Percentiles rank a stretch among this genome's conserved stretches.
These are phyloP conservation scores for Pestalotiopsis sp. DNA, from an alignment of 2,329 filamentous ascomycete species.

Conservation along the genomic window DNA sequence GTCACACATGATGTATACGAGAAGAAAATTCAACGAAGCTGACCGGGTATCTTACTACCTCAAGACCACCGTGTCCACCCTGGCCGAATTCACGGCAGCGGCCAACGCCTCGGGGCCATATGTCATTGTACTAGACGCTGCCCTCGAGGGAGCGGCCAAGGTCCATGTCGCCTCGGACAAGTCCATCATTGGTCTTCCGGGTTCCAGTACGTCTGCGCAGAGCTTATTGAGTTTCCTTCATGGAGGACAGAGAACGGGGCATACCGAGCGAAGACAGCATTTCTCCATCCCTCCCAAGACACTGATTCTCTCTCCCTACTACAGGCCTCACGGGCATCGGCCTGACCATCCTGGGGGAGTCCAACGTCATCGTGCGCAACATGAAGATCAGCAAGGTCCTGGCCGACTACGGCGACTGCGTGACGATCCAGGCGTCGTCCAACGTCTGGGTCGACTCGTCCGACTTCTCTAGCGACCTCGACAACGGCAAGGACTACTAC, in stretches of 20 bases:
- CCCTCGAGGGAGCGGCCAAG: conserved; percentile 44
- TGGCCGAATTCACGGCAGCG: conserved; percentile 52
- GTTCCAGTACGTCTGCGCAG: conserved; percentile 31
- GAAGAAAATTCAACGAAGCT: neutral
- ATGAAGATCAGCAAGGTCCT: conserved; percentile 59
- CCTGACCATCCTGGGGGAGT: conserved; percentile 52
- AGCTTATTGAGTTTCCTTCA: too few relatives aligned
- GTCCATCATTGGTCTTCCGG: conserved; percentile 48
- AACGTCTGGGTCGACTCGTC: conserved; percentile 72
- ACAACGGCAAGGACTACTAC: conserved; percentile 70
- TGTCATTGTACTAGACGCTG: conserved; percentile 48
- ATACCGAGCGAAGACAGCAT: neutral
- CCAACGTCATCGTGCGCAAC: conserved; percentile 67
- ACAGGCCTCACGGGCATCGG: conserved; percentile 45
- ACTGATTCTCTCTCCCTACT: neutral
- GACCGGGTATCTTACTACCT: neutral
- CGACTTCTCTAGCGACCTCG: conserved; percentile 62
- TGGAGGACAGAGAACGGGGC: too few relatives aligned
- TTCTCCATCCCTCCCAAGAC: neutral
- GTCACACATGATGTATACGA: neutral
- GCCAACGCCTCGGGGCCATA: conserved; percentile 46
- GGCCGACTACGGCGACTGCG: conserved; percentile 60
- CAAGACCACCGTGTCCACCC: conserved; percentile 53
- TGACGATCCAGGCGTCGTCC: conserved; percentile 58
- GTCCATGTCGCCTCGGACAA: conserved; percentile 52